These are phyloP conservation scores for Harringtonia lauricola DNA, from an alignment of 2,329 filamentous ascomycete species.

Conservation along the genomic window DNA sequence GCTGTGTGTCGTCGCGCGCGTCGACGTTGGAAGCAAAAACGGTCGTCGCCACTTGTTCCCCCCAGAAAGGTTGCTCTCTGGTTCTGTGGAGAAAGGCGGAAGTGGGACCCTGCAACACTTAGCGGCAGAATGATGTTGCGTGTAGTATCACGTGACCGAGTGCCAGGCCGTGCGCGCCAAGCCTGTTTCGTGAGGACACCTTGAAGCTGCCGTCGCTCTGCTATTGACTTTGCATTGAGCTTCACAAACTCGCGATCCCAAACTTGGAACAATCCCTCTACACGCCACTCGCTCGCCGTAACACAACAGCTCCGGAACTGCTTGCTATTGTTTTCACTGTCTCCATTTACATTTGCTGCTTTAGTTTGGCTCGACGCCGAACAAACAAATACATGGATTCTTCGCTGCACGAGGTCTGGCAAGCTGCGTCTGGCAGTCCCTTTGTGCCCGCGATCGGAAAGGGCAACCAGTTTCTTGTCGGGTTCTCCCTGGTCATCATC, in stretches of 20 bases:
- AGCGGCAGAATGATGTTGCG: too few relatives aligned
- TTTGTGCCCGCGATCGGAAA: slow-evolving; percentile 75
- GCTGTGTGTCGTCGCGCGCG: background rate
- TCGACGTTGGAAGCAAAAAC: background rate
- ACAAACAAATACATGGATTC: slow-evolving; percentile 52
- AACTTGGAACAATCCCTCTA: background rate
- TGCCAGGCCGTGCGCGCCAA: background rate
- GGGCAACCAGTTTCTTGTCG: slow-evolving; percentile 71
- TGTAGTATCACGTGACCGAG: too few relatives aligned
- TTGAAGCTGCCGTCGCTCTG: background rate
- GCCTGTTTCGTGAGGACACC: background rate
- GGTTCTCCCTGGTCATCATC: slow-evolving; percentile 61
- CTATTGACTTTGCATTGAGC: background rate
- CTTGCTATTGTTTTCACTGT: background rate
- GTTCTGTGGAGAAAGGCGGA: too few relatives aligned
- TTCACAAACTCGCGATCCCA: background rate
- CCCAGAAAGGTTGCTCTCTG: too few relatives aligned
- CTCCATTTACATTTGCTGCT: background rate
- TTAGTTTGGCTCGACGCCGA: background rate
- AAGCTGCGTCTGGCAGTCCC: slow-evolving; percentile 78
- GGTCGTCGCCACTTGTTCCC: too few relatives aligned
- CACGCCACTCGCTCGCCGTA: background rate
- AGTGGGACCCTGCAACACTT: too few relatives aligned
- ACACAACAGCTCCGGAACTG: too few relatives aligned
- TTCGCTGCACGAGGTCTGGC: slow-evolving; percentile 83